Conservation (phyloP, 1,284 basidiomycete genomes). For the Ceratobasidium sp. region DNA sequence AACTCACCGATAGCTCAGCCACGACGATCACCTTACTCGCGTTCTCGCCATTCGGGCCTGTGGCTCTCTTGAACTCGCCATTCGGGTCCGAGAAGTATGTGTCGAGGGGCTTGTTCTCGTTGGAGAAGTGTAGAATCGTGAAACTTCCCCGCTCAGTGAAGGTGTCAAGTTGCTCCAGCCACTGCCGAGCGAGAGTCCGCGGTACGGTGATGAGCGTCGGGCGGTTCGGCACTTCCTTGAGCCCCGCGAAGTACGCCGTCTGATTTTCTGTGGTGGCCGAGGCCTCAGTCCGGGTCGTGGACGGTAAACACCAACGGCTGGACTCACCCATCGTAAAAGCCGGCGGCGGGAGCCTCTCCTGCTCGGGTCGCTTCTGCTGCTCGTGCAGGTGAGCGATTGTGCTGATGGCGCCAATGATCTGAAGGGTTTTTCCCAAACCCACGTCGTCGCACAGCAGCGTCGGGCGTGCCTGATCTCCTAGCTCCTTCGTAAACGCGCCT, state of each 20-base stretch:
- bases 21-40: constrained; percentile 3
- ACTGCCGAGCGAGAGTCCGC: background rate
- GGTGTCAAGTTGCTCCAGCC: background rate
- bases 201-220: background rate
- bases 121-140: background rate
- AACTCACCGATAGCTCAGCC: constrained; percentile 17
- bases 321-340: constrained; percentile 6
- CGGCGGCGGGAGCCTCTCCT: background rate
- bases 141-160: constrained; percentile 19
- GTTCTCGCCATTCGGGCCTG: background rate
- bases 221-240: background rate
- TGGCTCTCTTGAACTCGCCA: background rate
- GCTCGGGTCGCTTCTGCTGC: background rate
- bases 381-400: constrained; percentile 5
- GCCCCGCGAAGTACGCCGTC: constrained; percentile 17
- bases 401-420: constrained; percentile 8
- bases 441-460: constrained; percentile 34
- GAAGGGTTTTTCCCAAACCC: constrained; percentile 21
- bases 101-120: background rate
- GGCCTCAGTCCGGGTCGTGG: too few species aligned
- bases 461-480: background rate
- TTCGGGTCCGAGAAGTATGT: constrained; percentile 6
- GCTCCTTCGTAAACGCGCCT: background rate
- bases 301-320: background rate
- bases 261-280: background rate